phyloP scores from a whole-genome alignment of 306 rosid species.

The Mimosa pudica region DNA sequence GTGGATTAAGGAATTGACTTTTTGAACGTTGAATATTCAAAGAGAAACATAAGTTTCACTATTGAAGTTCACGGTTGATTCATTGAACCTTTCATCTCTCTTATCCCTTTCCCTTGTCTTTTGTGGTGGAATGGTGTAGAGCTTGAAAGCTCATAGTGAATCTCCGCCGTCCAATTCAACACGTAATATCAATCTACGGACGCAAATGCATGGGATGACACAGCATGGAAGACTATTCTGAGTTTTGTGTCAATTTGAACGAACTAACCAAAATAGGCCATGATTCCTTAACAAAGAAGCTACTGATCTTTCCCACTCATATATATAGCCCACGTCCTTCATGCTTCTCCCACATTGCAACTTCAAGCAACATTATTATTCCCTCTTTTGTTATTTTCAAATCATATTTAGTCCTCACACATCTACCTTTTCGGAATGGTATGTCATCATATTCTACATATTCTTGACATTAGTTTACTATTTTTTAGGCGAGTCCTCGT shows the following conservation, averaged over 20 bases:
- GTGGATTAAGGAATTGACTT: background rate
- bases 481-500: too few species aligned
- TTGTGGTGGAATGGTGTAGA: background rate
- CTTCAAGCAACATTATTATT: constrained; percentile 26
- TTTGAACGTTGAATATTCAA: background rate
- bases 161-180: constrained; percentile 40
- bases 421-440: constrained; percentile 38
- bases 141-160: constrained; percentile 1
- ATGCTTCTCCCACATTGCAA: constrained; percentile 3
- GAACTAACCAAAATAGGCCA: too few species aligned
- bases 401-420: constrained; percentile 3
- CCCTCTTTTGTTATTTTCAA: constrained; percentile 9
- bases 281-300: constrained; percentile 37
- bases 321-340: constrained; percentile 20
- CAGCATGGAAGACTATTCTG: background rate
- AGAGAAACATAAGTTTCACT: too few species aligned
- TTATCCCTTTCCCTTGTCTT: background rate
- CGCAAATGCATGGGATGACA: constrained; percentile 17
- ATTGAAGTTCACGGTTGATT: background rate
- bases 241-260: background rate
- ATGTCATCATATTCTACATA: constrained; percentile 23
- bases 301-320: constrained; percentile 8
- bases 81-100: background rate
- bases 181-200: constrained; percentile 32
- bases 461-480: background rate